These are phyloP conservation scores for Debaryomyces singareniensis DNA, from an alignment of 1,139 yeast genomes.

Conservation along the genomic window DNA sequence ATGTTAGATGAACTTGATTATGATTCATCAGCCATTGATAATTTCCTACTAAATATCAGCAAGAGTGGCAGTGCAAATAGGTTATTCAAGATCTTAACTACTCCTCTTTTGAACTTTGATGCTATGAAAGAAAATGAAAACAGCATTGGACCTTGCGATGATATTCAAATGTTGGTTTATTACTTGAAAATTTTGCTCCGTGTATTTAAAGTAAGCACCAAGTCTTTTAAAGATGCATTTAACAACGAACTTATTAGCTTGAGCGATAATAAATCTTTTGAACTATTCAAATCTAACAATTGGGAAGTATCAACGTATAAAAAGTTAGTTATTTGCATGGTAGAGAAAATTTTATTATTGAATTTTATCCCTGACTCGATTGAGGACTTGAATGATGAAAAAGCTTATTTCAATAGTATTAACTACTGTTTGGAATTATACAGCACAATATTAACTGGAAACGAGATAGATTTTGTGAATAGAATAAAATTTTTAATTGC, in stretches of 20 bases:
- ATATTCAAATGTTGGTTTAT: constrained; percentile 54
- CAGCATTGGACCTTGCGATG: constrained; percentile 33
- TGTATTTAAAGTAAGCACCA: constrained; percentile 41
- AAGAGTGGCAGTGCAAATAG: constrained; percentile 53
- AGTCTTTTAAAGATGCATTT: constrained; percentile 38
- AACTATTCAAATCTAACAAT: constrained; percentile 27
- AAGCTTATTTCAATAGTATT: constrained; percentile 22
- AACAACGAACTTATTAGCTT: constrained; percentile 52
- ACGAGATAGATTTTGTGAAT: constrained; percentile 44
- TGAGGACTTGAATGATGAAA: constrained; percentile 11
- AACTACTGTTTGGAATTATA: constrained; percentile 34
- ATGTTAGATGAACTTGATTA: constrained; percentile 35
- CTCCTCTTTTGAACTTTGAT: constrained; percentile 40
- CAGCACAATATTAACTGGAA: constrained; percentile 45
- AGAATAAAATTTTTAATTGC: constrained; percentile 26
- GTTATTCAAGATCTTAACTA: constrained; percentile 50
- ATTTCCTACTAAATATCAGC: constrained; percentile 51
- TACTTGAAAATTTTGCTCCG: constrained; percentile 45
- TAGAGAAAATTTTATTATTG: constrained; percentile 37
- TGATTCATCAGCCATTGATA: constrained; percentile 38
- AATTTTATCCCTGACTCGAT: constrained; percentile 22
- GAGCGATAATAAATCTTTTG: constrained; percentile 35
- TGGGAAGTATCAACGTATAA: constrained; percentile 64
- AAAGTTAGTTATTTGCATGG: constrained; percentile 40
- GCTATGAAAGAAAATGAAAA: constrained; percentile 18